Base-by-base conservation (phyloP, 768 basidiomycete species). In the Leucocoprinus birnbaumii region DNA sequence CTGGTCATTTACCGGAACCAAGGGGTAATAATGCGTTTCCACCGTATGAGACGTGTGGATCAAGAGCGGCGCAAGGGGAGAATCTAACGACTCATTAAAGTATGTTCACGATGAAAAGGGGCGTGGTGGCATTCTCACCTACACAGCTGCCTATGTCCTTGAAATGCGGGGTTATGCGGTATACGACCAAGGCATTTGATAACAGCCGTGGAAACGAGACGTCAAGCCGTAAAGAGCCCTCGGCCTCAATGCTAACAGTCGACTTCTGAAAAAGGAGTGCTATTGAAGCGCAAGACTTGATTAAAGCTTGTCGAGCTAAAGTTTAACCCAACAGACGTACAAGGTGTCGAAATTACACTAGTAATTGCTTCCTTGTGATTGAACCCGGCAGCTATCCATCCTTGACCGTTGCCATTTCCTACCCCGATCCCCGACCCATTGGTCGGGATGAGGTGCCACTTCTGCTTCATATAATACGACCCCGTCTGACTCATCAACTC, bases 21-120 rank as follows among this genome's bases (percentile, higher is more conserved):
- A 72, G 26, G 84, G 80, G 65, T 80, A 83, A 60, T 89, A 89
- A 63, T 91, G 85, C 0, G 81, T 80, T 69, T 92, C 91, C 9
- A 76, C 68, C 1, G 73, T 63, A 48, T 79, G 72, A 0, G 89
- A 84, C 0, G 73, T 73, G 55, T 92, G 86, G 26, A 79, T 69
- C 11, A 94, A 70, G n/a, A 93, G 69, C 2, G 90, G 88, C 4
- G 81, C 72, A 38, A 91, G 71, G 5, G 84, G 64, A 1, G 79
- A 62, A 37, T 73, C 87, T 87, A 58, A 46, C 53, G 34, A 8
- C 45, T 18, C 4, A 27, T 63, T 9, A 62, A 48, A 38, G 41
- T 50, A 27, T 37, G 51, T 34, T n/a, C 45, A 58, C 6, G 35
- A 43, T 16, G 11, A 38, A 5, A 38, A 13, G 38, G n/a, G 11